Conservation (phyloP, 805 yeast genomes). For the Diddensiella transvaalensis region DNA sequence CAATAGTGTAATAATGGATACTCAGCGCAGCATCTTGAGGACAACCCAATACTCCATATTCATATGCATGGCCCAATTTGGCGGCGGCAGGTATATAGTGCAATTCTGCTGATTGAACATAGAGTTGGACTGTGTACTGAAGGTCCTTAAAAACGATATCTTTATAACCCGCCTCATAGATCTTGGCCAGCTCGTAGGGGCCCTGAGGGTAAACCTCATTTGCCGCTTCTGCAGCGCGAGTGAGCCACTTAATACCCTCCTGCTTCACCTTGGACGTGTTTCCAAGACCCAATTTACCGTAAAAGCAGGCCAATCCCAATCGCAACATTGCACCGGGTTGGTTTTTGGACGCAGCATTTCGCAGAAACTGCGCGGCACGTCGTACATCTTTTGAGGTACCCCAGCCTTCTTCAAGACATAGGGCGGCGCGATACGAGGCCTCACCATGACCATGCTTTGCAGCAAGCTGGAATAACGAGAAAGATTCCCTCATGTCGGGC, state of each 20-base stretch:
- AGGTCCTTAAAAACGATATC: conserved; percentile 84
- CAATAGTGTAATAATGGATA: conserved; percentile 88
- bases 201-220: conserved; percentile 87
- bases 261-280: conserved; percentile 64
- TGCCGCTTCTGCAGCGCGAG: conserved; percentile 81
- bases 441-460: conserved; percentile 93
- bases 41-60: conserved; percentile 62
- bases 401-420: conserved; percentile 89
- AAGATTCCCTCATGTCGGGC: conserved; percentile 73
- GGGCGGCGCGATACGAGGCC: conserved; percentile 84
- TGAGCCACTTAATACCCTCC: conserved; percentile 88
- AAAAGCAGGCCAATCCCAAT: conserved; percentile 80
- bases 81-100: conserved; percentile 82
- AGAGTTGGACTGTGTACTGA: conserved; percentile 79
- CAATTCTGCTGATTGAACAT: conserved; percentile 82
- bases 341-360: conserved; percentile 82
- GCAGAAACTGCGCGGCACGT: conserved; percentile 75
- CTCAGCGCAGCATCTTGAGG: conserved; percentile 79
- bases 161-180: conserved; percentile 76
- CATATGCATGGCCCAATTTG: conserved; percentile 78
- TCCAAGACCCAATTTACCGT: conserved; percentile 77
- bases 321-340: conserved; percentile 98
- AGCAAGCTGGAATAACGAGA: conserved; percentile 74
- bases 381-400: conserved; percentile 89
- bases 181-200: conserved; percentile 85